Base-by-base conservation (phyloP, 495 filamentous ascomycete species). In the Xanthoparmelia taractica region DNA sequence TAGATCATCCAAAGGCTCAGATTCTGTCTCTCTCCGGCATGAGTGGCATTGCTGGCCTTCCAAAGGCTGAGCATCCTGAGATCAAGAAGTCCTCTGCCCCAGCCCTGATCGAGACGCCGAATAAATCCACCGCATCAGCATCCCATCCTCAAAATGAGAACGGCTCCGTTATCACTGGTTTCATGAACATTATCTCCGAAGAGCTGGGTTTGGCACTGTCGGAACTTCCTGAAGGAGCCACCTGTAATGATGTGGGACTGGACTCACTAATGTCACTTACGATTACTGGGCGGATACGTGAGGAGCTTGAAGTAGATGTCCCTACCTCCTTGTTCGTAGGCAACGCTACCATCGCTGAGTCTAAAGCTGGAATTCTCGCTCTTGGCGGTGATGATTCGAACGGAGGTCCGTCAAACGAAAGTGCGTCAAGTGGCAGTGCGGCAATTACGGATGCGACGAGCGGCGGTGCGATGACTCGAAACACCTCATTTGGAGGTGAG, bases 261-360 rank as follows among this genome's bases (percentile, higher is more conserved):
- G 82, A 84, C 64, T 81, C 78, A 17, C 73, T 84, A 11, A 63
- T 82, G 62, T 71, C 73, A 7, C 69, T 84, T 33, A 72, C 71
- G 27, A 75, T 81, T 48, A 45, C 71, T 23, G 67, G 63, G 0
- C 69, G 70, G 48, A 71, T 79, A 34, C 64, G 70, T 2, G 75
- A 78, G 61, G 72, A 72, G 47, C 67, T 77, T 12, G 68, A 69
- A 45, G 27, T 78, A 13, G 72, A 77, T 23, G 36, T 77, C 17
- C 52, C 67, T 7, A 61, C 59, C 6, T 59, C 67, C 7, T 60
- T 75, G 12, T 79, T 83, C 63, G 66, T 71, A 25, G 76, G 80
- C 41, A 72, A 72, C 65, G 73, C 74, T 18, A 82, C 78, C 0
- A 73, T 81, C 60, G 79, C 80, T 20, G 31, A 40, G 6, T 43